Percentiles rank a stretch among this genome's conserved stretches.
Conservation (phyloP, 2,329 filamentous ascomycete species). For the Sclerotinia nivalis region DNA sequence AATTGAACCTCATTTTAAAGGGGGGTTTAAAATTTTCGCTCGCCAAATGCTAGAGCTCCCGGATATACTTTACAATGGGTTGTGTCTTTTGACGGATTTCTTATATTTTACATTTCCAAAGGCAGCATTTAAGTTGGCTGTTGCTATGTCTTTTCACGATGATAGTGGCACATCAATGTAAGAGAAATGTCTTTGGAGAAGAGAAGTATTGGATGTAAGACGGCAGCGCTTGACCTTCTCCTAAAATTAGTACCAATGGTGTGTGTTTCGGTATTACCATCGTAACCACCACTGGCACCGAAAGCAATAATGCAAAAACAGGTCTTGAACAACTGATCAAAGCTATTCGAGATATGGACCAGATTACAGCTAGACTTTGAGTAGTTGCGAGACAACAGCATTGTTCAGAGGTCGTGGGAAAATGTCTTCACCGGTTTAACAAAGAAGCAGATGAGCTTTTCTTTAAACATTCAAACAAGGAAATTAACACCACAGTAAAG, state of each 20-base stretch:
- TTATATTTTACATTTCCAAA: accelerated
- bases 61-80: background rate
- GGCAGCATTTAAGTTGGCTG: no score
- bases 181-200: background rate
- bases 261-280: background rate
- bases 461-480: background rate
- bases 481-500: background rate
- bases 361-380: background rate
- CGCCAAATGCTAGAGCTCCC: no score
- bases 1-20: background rate
- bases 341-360: background rate
- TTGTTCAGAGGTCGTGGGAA: background rate
- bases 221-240: no score
- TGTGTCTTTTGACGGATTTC: background rate
- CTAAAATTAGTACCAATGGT: background rate
- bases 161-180: background rate
- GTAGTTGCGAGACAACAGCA: background rate
- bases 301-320: no score
- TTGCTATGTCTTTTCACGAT: background rate
- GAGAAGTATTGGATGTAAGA: background rate
- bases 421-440: background rate
- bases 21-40: background rate
- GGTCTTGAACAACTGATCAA: background rate
- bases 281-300: no score
- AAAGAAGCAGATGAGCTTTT: background rate